Percentiles rank a stretch among this genome's conserved stretches.
These are phyloP conservation scores for Geotrichum phurueaensis DNA, from an alignment of 1,139 yeast species.

Conservation along the genomic window DNA sequence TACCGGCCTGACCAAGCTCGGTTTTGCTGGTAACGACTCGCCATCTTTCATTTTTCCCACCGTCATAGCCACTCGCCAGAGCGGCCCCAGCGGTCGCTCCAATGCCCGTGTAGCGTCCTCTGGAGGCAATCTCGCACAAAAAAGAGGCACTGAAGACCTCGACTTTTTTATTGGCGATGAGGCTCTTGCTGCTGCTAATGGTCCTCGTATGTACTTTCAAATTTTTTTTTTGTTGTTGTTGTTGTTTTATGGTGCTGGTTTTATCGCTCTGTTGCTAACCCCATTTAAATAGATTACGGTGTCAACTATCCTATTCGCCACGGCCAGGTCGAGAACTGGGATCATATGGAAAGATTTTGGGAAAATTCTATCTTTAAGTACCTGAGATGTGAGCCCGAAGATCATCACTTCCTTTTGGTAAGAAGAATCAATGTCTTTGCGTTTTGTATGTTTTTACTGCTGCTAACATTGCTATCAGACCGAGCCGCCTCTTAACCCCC, in stretches of 20 bases:
- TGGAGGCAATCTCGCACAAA: constrained; percentile 49
- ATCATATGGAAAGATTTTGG: constrained; percentile 99
- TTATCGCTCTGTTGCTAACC: neutral
- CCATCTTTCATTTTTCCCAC: constrained; percentile 98
- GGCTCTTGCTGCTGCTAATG: constrained; percentile 82
- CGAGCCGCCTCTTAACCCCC: constrained; percentile 98
- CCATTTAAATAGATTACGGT: constrained; percentile 51
- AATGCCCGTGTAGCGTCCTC: constrained; percentile 33
- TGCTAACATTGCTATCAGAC: constrained; percentile 38
- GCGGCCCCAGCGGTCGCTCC: constrained; percentile 35
- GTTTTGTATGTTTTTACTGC: neutral
- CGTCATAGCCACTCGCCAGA: constrained; percentile 78
- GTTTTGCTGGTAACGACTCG: constrained; percentile 97
- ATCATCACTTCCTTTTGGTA: constrained; percentile 75
- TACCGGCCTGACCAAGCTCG: constrained; percentile 94
- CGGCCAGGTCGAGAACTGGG: constrained; percentile 99
- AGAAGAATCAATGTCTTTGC: constrained; percentile 7
- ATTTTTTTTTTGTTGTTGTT: neutral
- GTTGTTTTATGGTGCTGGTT: neutral
- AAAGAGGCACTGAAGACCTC: constrained; percentile 89
- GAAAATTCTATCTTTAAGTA: constrained; percentile 94
- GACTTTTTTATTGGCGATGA: constrained; percentile 96
- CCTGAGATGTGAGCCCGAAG: constrained; percentile 96
- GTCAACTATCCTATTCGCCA: constrained; percentile 90
- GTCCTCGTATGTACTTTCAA: constrained; percentile 43